Conservation (phyloP, 1,284 basidiomycete genomes). For the Boletus smithii region DNA sequence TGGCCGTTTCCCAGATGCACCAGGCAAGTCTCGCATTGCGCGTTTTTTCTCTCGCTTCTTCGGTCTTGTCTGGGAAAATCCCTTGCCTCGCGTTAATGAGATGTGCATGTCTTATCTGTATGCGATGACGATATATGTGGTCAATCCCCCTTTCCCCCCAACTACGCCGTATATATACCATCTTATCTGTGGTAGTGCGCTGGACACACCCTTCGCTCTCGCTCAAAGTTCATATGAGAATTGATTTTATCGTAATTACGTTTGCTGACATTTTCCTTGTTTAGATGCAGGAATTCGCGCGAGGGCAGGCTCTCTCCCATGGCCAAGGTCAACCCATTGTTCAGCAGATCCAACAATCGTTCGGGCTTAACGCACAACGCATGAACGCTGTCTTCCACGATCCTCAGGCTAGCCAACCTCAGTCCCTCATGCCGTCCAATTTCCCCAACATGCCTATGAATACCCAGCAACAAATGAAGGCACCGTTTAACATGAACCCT, state of each 20-base stretch:
- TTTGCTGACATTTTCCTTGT: slow-evolving; percentile 23
- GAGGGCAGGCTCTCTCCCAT: slow-evolving; percentile 40
- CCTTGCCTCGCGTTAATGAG: slow-evolving; percentile 11
- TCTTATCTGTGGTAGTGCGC: slow-evolving; percentile 15
- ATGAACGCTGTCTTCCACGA: slow-evolving; percentile 42
- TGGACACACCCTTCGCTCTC: slow-evolving; percentile 3
- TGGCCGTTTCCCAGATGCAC: slow-evolving; percentile 38
- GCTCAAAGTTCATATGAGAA: slow-evolving; percentile 4
- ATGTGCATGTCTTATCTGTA: slow-evolving; percentile 15
- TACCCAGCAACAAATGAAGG: slow-evolving; percentile 33
- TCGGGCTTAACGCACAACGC: slow-evolving; percentile 35
- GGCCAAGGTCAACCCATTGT: slow-evolving; percentile 34
- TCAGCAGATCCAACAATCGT: slow-evolving; percentile 41
- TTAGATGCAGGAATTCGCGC: slow-evolving; percentile 51
- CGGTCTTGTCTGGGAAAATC: slow-evolving; percentile 18
- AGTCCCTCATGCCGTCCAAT: slow-evolving; percentile 39
- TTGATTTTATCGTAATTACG: slow-evolving; percentile 15
- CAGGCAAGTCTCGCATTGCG: slow-evolving; percentile 42
- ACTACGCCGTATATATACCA: slow-evolving; percentile 4
- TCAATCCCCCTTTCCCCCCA: slow-evolving; percentile 18
- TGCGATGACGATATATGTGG: slow-evolving; percentile 18
- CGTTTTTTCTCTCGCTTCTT: slow-evolving; percentile 11
- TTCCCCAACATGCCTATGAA: slow-evolving; percentile 38
- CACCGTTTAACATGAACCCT: slow-evolving; percentile 31
- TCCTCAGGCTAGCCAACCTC: slow-evolving; percentile 38